Percentiles rank a stretch among this genome's conserved stretches.
phyloP scores from a whole-genome alignment of 345 rosid genomes.

The Salix udensis region DNA sequence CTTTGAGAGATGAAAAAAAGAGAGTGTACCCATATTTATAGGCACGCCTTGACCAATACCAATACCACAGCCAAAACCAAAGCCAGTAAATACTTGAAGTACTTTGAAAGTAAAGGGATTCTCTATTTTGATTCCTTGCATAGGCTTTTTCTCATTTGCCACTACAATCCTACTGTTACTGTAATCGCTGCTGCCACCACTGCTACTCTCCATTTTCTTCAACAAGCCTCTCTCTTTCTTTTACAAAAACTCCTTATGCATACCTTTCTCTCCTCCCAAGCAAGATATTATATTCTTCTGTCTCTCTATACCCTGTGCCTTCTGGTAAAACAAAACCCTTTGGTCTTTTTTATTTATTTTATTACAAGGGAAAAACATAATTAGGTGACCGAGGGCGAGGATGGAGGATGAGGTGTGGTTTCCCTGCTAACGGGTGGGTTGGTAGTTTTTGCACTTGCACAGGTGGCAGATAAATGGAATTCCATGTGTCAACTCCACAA shows the following conservation, averaged over 20 bases:
- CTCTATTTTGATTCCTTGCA: conserved; percentile 50
- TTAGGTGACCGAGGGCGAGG: background rate
- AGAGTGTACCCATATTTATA: conserved; percentile 57
- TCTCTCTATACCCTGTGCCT: background rate
- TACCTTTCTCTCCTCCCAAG: conserved; percentile 10
- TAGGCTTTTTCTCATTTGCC: conserved; percentile 40
- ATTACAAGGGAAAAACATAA: background rate
- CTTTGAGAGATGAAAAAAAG: background rate
- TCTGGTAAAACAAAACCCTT: background rate
- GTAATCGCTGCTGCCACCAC: background rate
- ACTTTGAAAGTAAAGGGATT: conserved; percentile 88
- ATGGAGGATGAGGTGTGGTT: background rate
- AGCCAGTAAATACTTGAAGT: conserved; percentile 87
- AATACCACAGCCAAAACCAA: conserved; percentile 91
- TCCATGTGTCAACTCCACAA: background rate
- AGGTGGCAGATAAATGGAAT: background rate
- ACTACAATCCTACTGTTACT: conserved; percentile 24
- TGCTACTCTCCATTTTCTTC: conserved; percentile 5
- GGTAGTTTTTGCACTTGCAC: background rate
- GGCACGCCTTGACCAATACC: conserved; percentile 89
- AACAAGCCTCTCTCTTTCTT: background rate
- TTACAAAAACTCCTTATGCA: background rate
- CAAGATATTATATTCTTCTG: background rate
- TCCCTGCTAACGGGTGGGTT: too few relatives aligned
- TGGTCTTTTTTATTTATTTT: background rate